A percentile compares a stretch with the other conserved stretches of the same genome.
Conservation (phyloP, 371 early-diverging fungal species). For the Mucor mucedo region DNA sequence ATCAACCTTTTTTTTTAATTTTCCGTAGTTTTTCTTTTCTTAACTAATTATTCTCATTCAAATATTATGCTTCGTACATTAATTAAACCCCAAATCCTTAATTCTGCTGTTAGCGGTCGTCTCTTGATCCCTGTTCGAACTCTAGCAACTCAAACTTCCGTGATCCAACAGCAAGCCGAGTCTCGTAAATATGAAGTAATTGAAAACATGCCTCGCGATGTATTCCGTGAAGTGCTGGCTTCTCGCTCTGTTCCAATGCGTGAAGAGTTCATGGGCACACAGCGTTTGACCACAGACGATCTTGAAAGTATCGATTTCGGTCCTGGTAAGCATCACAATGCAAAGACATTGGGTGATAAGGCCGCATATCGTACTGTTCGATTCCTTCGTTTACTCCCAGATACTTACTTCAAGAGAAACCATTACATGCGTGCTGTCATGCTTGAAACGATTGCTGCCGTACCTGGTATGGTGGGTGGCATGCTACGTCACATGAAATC, state of each 20-base stretch:
- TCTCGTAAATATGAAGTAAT: background rate
- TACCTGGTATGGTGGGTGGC: constrained; percentile 94
- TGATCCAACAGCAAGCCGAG: background rate
- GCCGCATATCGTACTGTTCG: constrained; percentile 74
- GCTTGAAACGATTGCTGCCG: constrained; percentile 87
- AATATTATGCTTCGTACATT: background rate
- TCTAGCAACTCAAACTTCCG: background rate
- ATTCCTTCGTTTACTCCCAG: constrained; percentile 72
- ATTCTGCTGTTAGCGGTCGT: background rate
- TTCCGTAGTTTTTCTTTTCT: background rate
- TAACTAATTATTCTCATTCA: no score
- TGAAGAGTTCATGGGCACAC: constrained; percentile 61
- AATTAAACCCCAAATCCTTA: constrained; percentile 5
- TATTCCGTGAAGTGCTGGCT: constrained; percentile 40
- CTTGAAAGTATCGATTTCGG: constrained; percentile 73
- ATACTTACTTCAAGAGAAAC: constrained; percentile 78
- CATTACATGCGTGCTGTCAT: constrained; percentile 87
- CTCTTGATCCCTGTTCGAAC: constrained; percentile 7
- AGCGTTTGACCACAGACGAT: constrained; percentile 56
- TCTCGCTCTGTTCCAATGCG: constrained; percentile 73
- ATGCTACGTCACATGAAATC: constrained; percentile 86
- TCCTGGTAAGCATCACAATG: constrained; percentile 65
- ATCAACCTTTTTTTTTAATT: background rate
- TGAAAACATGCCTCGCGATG: constrained; percentile 15
- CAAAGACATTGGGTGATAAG: constrained; percentile 63